Percentiles rank a stretch among this genome's conserved stretches.
These are phyloP conservation scores for Miscanthus lutarioriparius DNA, from an alignment of 176 grass and related monocot species.

Conservation along the genomic window DNA sequence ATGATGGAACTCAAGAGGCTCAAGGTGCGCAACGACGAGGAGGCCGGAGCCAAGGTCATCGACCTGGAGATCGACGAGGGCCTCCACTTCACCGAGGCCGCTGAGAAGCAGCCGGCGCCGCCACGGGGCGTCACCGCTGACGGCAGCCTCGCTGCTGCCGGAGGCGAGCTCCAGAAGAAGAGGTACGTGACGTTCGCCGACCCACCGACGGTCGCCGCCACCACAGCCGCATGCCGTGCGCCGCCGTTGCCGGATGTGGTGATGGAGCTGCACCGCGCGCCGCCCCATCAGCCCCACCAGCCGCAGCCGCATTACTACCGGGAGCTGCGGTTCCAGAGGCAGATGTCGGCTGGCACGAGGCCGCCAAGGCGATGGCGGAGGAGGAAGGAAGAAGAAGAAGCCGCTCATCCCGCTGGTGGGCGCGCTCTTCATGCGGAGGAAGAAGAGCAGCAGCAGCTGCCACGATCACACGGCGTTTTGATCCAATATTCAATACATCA, in stretches of 20 bases:
- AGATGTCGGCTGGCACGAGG: conserved; percentile 31
- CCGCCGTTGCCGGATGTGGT: conserved; percentile 36
- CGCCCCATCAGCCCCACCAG: neutral
- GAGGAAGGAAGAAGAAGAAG: conserved; percentile 74
- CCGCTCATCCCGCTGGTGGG: conserved; percentile 70
- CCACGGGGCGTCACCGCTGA: accelerated
- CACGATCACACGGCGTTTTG: conserved; percentile 31
- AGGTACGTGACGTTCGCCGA: conserved; percentile 87
- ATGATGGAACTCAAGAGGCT: conserved; percentile 66
- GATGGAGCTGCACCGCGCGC: conserved; percentile 33
- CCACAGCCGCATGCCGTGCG: neutral
- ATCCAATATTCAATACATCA: neutral
- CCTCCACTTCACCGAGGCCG: conserved; percentile 59
- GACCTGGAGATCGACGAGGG: conserved; percentile 67
- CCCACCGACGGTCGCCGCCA: conserved; percentile 39
- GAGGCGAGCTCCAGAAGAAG: conserved; percentile 74
- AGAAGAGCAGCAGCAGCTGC: conserved; percentile 43
- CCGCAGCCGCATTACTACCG: conserved; percentile 34
- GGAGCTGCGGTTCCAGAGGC: conserved; percentile 46
- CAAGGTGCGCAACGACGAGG: conserved; percentile 41
- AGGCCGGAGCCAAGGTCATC: conserved; percentile 31
- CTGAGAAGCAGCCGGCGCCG: neutral
- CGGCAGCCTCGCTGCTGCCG: neutral
- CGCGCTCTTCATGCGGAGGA: conserved; percentile 75
- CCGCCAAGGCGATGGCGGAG: neutral